These are phyloP conservation scores for Zygosaccharomyces bisporus DNA, from an alignment of 805 yeast species.

Conservation along the genomic window DNA sequence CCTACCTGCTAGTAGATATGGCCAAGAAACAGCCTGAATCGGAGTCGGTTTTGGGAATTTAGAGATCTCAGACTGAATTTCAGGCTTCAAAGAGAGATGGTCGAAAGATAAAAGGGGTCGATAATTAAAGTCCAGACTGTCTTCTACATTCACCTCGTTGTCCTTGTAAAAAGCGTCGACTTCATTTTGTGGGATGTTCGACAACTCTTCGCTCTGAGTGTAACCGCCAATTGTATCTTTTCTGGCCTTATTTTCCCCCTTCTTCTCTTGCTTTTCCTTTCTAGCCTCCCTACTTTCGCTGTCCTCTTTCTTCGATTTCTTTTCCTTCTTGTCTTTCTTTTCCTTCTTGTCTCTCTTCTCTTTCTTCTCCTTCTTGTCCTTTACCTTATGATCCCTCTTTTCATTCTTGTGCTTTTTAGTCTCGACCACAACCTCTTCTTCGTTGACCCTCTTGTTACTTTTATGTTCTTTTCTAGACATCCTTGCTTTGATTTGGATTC, in stretches of 20 bases:
- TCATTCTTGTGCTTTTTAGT: slow-evolving; percentile 24
- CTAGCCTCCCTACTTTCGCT: slow-evolving; percentile 32
- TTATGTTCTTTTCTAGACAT: slow-evolving; percentile 39
- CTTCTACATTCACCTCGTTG: slow-evolving; percentile 79
- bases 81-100: slow-evolving; percentile 52
- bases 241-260: slow-evolving; percentile 6
- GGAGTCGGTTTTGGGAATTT: slow-evolving; percentile 92
- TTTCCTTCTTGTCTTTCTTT: slow-evolving; percentile 37
- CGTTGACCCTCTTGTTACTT: slow-evolving; percentile 39
- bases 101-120: slow-evolving; percentile 70
- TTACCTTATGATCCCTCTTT: slow-evolving; percentile 31
- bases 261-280: slow-evolving; percentile 27
- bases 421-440: slow-evolving; percentile 32
- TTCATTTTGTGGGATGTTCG: slow-evolving; percentile 48
- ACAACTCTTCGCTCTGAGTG: slow-evolving; percentile 40
- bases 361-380: slow-evolving; percentile 36
- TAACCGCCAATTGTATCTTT: slow-evolving; percentile 26
- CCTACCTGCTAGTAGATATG: slow-evolving; percentile 67
- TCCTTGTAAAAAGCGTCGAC: slow-evolving; percentile 58
- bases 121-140: slow-evolving; percentile 47
- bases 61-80: slow-evolving; percentile 56
- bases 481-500: slow-evolving; percentile 7
- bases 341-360: slow-evolving; percentile 33
- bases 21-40: slow-evolving; percentile 94
- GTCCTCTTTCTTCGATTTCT: slow-evolving; percentile 29